Evolutionary conservation across 495 filamentous ascomycete species (phyloP), one percentile per base, ranked within the genome.

Genomic region (Aspergillus conjunctus): DNA sequence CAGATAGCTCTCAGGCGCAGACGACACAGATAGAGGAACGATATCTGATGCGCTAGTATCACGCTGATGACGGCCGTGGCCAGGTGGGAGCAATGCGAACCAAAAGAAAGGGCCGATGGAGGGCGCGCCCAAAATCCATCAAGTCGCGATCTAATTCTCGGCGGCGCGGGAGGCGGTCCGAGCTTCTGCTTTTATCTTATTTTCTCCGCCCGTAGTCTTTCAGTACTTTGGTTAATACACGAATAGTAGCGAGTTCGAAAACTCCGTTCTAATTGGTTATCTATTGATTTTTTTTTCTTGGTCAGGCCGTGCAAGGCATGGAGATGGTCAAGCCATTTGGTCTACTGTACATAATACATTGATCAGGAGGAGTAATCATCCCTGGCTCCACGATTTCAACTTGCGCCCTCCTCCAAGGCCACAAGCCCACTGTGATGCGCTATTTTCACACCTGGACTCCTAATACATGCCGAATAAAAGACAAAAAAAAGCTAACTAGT

Each of bases 101-200:
- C 51, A 54, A 58, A 62, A 62, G 41, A 64, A 60, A 65, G 63
- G 50, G 41, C 56, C 60, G 58, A 60, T 41, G 20, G 54, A 66
- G 60, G 60, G 68, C 70, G 71, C 73, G 70, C 72, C 65, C 67
- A 65, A 58, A 67, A 69, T 55, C 60, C 53, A 61, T 64, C 68
- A 73, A 76, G 74, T 77, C 75, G 75, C 75, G 75, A 77, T 77
- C 72, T 73, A 44, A 51, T 49, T 50, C 56, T 43, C 41, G 58
- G 57, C 56, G 56, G 61, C 57, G 66, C 60, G 60, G 60, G 58
- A 55, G 34, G 51, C 66, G 57, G 73, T 68, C 76, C 76, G 74
- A 77, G 76, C 76, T 75, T 71, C 64, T 51, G 14, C 30, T 46
- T 22, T 45, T 22, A 26, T 26, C 26, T 26, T 26, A 26, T 26